Evolutionary conservation across 2,329 filamentous ascomycete species (phyloP).

Genomic region (Claviceps sp.): DNA sequence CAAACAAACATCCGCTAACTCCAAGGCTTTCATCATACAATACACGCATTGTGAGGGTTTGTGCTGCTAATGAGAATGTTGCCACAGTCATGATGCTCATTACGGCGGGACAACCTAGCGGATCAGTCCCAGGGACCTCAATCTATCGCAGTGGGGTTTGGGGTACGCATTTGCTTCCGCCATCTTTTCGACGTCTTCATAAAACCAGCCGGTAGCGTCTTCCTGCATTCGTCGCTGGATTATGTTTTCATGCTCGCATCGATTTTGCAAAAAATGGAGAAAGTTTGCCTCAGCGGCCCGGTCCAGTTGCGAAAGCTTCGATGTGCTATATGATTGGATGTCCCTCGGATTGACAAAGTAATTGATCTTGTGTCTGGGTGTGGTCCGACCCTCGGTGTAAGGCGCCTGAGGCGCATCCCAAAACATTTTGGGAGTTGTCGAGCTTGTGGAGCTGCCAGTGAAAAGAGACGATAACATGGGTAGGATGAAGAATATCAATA

Average conservation of each 20-base stretch:
- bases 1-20: slow-evolving; percentile 3
- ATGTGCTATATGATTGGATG: slow-evolving; percentile 52
- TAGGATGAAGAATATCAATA: slow-evolving; percentile 79
- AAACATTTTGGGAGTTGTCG: slow-evolving; percentile 54
- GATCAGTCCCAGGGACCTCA: slow-evolving; percentile 27
- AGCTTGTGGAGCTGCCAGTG: slow-evolving; percentile 28
- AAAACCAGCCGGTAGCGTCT: slow-evolving; percentile 80
- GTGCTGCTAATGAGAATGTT: background rate
- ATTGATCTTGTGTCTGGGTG: slow-evolving; percentile 55
- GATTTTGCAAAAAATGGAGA: slow-evolving; percentile 49
- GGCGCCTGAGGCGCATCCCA: slow-evolving; percentile 61
- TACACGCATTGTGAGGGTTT: background rate
- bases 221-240: slow-evolving; percentile 55
- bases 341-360: slow-evolving; percentile 80
- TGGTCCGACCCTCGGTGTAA: slow-evolving; percentile 61
- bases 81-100: background rate
- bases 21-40: slow-evolving; percentile 1
- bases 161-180: slow-evolving; percentile 45
- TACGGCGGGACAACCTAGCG: slow-evolving; percentile 9
- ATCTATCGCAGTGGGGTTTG: slow-evolving; percentile 38
- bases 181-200: slow-evolving; percentile 67
- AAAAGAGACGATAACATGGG: slow-evolving; percentile 75
- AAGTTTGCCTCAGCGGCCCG: slow-evolving; percentile 62
- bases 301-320: slow-evolving; percentile 64
- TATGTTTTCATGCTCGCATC: slow-evolving; percentile 63